Percentiles rank a stretch among this genome's conserved stretches.
These are phyloP conservation scores for Fusarium avenaceum DNA, from an alignment of 2,329 filamentous ascomycete species.

Conservation along the genomic window DNA sequence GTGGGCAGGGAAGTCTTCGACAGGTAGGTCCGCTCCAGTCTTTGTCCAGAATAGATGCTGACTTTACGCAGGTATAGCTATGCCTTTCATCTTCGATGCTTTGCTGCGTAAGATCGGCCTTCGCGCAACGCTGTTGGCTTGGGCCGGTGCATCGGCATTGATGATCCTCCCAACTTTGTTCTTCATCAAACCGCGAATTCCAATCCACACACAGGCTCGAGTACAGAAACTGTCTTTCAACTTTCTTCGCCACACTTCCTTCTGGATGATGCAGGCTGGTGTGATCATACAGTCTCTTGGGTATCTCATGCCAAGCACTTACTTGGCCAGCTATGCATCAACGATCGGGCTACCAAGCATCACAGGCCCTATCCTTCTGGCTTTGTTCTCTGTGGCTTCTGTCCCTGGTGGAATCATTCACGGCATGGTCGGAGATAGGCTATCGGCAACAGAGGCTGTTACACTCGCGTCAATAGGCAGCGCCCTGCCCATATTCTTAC, in stretches of 20 bases:
- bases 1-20: conserved; percentile 63
- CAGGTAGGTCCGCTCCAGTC: background rate
- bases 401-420: conserved; percentile 69
- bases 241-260: conserved; percentile 66
- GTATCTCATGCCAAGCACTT: conserved; percentile 72
- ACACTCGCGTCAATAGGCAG: conserved; percentile 69
- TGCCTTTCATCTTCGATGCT: conserved; percentile 64
- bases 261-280: conserved; percentile 70
- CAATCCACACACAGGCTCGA: conserved; percentile 44
- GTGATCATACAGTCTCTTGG: conserved; percentile 70
- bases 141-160: conserved; percentile 56
- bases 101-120: conserved; percentile 63
- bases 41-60: rapidly evolving
- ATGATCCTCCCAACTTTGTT: conserved; percentile 57
- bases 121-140: conserved; percentile 58
- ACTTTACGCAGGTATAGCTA: conserved; percentile 57
- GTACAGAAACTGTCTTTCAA: conserved; percentile 50
- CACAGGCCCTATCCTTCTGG: conserved; percentile 65
- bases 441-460: conserved; percentile 64
- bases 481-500: conserved; percentile 66
- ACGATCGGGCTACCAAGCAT: conserved; percentile 61
- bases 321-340: conserved; percentile 67
- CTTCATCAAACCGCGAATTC: conserved; percentile 54
- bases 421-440: conserved; percentile 67
- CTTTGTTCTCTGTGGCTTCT: conserved; percentile 69